Evolutionary conservation across 2,329 filamentous ascomycete species (phyloP).

Genomic region (Aspergillus melleus): DNA sequence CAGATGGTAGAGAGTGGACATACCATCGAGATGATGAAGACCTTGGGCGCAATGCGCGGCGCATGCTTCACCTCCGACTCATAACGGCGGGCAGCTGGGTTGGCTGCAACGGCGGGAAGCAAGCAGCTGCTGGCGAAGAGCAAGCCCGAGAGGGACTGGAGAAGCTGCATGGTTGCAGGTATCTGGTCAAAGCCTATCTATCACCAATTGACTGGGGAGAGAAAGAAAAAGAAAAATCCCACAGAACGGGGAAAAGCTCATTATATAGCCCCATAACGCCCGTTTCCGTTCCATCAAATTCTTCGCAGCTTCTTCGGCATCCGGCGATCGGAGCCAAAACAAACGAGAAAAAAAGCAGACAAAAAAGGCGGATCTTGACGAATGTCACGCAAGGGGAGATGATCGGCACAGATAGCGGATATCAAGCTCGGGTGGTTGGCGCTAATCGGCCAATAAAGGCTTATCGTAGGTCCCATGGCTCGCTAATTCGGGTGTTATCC

Average conservation of each 20-base stretch:
- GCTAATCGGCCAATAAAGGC: neutral
- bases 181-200: neutral
- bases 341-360: neutral
- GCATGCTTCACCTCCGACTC: neutral
- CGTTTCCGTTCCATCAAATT: neutral
- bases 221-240: neutral
- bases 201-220: neutral
- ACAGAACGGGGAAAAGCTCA: neutral
- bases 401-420: neutral
- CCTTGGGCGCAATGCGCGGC: slow-evolving; percentile 43
- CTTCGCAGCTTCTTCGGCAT: neutral
- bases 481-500: too few species aligned
- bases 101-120: slow-evolving; percentile 6
- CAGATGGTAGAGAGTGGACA: neutral
- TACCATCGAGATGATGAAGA: slow-evolving; percentile 17
- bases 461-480: neutral
- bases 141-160: slow-evolving; percentile 16
- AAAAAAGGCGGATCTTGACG: neutral
- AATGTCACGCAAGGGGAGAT: neutral
- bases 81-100: neutral
- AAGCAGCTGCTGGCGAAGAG: slow-evolving; percentile 17
- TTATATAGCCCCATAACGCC: neutral
- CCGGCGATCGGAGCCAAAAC: neutral
- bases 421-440: neutral
- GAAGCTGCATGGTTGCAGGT: slow-evolving; percentile 12